These are phyloP conservation scores for Phytopythium ostracodes DNA, from an alignment of 352 stramenopile species.

Conservation along the genomic window DNA sequence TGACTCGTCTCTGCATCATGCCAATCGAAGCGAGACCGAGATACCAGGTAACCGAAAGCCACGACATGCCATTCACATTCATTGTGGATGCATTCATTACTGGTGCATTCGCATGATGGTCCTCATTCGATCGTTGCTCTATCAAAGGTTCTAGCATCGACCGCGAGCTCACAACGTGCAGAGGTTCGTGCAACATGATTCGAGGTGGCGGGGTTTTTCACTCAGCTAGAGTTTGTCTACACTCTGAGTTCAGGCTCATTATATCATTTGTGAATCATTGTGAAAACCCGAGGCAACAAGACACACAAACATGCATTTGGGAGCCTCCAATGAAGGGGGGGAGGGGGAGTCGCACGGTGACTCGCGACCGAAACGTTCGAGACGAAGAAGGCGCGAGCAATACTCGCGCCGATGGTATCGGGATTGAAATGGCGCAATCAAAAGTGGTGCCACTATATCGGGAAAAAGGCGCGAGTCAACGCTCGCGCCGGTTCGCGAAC, in stretches of 20 bases:
- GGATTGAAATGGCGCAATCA: not conserved
- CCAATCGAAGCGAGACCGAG: no score
- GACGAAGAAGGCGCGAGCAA: not conserved
- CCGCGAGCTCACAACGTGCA: not conserved
- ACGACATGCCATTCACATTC: no score
- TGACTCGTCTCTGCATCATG: not conserved
- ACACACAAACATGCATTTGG: conserved; percentile 10
- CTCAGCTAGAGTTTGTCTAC: conserved; percentile 64
- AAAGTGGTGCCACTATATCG: not conserved
- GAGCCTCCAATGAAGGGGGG: conserved; percentile 8
- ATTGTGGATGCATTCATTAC: no score
- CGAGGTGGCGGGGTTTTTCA: conserved; percentile 28
- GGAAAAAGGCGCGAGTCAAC: not conserved
- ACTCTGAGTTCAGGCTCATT: conserved; percentile 73
- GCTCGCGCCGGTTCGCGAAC: not conserved
- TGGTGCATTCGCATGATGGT: no score
- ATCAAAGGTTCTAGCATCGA: not conserved
- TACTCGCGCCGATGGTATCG: no score
- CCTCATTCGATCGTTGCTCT: not conserved
- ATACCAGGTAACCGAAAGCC: no score
- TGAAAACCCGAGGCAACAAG: conserved; percentile 22
- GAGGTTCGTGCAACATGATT: conserved; percentile 3
- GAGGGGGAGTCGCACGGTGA: not conserved
- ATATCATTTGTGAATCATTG: conserved; percentile 76
- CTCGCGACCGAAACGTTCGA: not conserved